A percentile compares a stretch with the other conserved stretches of the same genome.
These are phyloP conservation scores for Parastagonospora nodorum DNA, from an alignment of 2,329 filamentous ascomycete genomes.

Conservation along the genomic window DNA sequence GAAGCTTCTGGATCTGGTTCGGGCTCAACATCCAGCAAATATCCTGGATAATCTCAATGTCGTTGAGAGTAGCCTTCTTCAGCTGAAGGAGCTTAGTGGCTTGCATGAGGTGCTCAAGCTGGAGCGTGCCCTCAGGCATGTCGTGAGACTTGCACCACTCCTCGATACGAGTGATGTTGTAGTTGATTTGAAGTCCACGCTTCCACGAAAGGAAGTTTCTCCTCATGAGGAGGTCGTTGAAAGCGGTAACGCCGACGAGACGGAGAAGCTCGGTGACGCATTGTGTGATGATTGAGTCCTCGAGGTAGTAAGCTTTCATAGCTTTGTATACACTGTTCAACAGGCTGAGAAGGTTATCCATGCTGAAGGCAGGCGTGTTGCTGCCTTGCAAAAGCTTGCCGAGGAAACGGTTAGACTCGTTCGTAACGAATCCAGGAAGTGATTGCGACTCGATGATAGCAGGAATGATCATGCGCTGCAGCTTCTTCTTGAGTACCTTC, in stretches of 20 bases:
- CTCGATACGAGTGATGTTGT: constrained; percentile 99
- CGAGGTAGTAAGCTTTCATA: constrained; percentile 98
- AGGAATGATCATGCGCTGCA: constrained; percentile 99
- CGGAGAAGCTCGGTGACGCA: constrained; percentile 91
- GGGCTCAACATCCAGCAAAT: constrained; percentile 99
- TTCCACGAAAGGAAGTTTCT: constrained; percentile 99
- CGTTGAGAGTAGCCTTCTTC: constrained; percentile 98
- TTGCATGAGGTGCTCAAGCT: constrained; percentile 99
- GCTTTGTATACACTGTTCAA: constrained; percentile 97
- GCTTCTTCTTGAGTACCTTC: constrained; percentile 99
- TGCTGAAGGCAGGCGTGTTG: constrained; percentile 94
- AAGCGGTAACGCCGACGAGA: constrained; percentile 94
- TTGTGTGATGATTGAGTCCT: constrained; percentile 94
- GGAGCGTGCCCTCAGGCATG: constrained; percentile 96
- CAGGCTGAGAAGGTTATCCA: constrained; percentile 96
- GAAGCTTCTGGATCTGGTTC: constrained; percentile 97
- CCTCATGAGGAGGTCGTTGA: constrained; percentile 97
- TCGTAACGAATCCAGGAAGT: constrained; percentile 96
- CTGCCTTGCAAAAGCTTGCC: constrained; percentile 93
- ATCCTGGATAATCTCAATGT: constrained; percentile 99
- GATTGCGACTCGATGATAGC: constrained; percentile 99
- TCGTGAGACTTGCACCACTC: constrained; percentile 99
- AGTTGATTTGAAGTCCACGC: constrained; percentile 98
- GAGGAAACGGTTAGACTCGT: constrained; percentile 96
- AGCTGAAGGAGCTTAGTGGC: constrained; percentile 96